Conservation (phyloP, 2,329 filamentous ascomycete species). For the Stachybotrys chlorohalonatus region DNA sequence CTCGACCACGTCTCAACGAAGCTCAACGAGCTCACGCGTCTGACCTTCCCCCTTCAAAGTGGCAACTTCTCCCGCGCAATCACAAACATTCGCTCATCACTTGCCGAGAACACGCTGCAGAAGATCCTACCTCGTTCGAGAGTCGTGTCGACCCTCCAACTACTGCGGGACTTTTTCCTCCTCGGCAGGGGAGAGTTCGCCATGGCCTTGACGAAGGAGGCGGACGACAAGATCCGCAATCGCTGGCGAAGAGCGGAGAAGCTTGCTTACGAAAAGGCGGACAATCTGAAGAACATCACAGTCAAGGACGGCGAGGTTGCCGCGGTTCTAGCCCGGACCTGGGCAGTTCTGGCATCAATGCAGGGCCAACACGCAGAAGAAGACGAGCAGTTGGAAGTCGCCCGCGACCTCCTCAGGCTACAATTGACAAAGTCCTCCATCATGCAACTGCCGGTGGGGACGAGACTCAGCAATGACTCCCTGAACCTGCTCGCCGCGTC, state of each 20-base stretch:
- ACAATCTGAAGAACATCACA: constrained; percentile 33
- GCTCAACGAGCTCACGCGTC: constrained; percentile 55
- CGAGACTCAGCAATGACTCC: constrained; percentile 20
- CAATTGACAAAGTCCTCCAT: constrained; percentile 43
- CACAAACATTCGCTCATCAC: constrained; percentile 64
- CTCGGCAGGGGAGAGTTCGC: constrained; percentile 87
- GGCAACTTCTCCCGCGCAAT: constrained; percentile 64
- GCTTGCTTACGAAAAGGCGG: constrained; percentile 46
- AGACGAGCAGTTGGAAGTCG: constrained; percentile 74
- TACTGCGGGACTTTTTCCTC: constrained; percentile 81
- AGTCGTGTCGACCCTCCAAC: constrained; percentile 66
- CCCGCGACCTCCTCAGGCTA: constrained; percentile 66
- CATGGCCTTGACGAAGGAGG: constrained; percentile 74
- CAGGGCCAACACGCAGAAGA: constrained; percentile 64
- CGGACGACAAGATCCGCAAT: constrained; percentile 68
- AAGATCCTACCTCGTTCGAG: constrained; percentile 69
- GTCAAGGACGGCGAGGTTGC: constrained; percentile 84
- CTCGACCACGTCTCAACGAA: constrained; percentile 58
- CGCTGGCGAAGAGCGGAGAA: constrained; percentile 60
- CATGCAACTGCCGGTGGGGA: constrained; percentile 27
- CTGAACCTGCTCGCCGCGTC: constrained; percentile 33
- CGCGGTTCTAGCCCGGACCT: constrained; percentile 66
- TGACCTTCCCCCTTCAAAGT: constrained; percentile 66
- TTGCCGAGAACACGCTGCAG: constrained; percentile 78
- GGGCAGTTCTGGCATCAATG: constrained; percentile 69